Conservation (phyloP, 768 basidiomycete genomes). For the Collybiopsis confluens region DNA sequence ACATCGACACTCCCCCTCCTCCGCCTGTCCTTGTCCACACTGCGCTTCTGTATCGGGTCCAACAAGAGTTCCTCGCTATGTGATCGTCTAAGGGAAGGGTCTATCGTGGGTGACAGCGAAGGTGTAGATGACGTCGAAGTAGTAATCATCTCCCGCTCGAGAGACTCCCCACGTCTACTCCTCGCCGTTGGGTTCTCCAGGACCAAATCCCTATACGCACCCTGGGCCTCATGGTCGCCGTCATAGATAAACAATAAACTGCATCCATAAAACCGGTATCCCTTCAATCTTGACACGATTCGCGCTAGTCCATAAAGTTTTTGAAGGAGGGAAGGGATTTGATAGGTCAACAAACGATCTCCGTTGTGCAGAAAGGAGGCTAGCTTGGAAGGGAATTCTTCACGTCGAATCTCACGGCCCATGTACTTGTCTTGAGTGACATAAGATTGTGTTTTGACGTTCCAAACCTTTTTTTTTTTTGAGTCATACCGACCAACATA, state of each 20-base stretch:
- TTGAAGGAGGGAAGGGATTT: slow-evolving; percentile 86
- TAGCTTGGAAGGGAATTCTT: slow-evolving; percentile 81
- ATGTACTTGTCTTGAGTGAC: slow-evolving; percentile 94
- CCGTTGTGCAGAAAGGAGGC: slow-evolving; percentile 85
- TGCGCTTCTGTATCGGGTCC: slow-evolving; percentile 62
- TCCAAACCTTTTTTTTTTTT: slow-evolving; percentile 98
- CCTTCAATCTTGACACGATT: slow-evolving; percentile 83
- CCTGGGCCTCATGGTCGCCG: slow-evolving; percentile 86
- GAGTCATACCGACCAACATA: too few relatives aligned
- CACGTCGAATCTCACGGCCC: slow-evolving; percentile 83
- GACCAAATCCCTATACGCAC: slow-evolving; percentile 57
- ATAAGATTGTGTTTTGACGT: slow-evolving; percentile 78
- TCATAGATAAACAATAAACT: slow-evolving; percentile 96
- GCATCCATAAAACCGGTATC: slow-evolving; percentile 99
- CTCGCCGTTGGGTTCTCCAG: slow-evolving; percentile 65
- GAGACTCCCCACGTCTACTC: slow-evolving; percentile 73
- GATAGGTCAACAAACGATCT: slow-evolving; percentile 76
- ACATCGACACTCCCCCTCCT: slow-evolving; percentile 86
- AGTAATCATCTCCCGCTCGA: slow-evolving; percentile 51
- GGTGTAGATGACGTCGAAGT: slow-evolving; percentile 35
- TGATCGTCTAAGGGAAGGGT: slow-evolving; percentile 51
- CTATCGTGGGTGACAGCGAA: slow-evolving; percentile 29
- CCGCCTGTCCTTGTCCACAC: slow-evolving; percentile 57
- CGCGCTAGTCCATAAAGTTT: slow-evolving; percentile 93
- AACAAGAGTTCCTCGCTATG: slow-evolving; percentile 77